phyloP scores from a whole-genome alignment of 2,329 filamentous ascomycete genomes.

The Colletotrichum simmondsii region DNA sequence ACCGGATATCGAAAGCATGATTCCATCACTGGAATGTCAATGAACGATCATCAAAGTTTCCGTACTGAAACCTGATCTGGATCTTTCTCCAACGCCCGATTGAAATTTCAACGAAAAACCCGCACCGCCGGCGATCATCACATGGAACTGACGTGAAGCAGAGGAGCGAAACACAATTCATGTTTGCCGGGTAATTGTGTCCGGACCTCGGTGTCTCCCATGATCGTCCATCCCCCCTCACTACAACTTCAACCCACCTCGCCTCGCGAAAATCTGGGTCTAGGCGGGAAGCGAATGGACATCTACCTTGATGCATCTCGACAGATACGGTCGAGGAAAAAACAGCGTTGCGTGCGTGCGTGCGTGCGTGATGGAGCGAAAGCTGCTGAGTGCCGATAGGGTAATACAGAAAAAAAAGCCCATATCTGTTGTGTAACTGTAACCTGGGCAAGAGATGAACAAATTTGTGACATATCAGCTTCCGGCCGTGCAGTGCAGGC shows the following conservation, averaged over 20 bases:
- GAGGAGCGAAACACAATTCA: not conserved
- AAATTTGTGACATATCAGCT: conserved; percentile 19
- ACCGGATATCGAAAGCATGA: not conserved
- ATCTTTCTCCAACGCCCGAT: not conserved
- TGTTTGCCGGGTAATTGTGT: not conserved
- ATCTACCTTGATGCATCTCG: conserved; percentile 10
- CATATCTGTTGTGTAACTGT: conserved; percentile 1
- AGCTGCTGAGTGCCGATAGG: conserved; percentile 22
- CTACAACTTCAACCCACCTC: not conserved
- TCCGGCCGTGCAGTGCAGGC: not conserved
- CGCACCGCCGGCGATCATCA: not conserved
- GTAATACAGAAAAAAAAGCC: not conserved
- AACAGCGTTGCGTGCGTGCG: not conserved
- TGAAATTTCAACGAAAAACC: not conserved
- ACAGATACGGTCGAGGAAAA: not conserved
- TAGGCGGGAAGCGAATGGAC: not conserved
- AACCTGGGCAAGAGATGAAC: not conserved
- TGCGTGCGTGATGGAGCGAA: not conserved
- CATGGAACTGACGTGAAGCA: not conserved
- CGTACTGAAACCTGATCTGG: not conserved
- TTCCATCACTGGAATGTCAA: not conserved
- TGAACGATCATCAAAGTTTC: not conserved
- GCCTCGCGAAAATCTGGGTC: not conserved
- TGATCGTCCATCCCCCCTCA: not conserved
- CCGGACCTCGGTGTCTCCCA: not conserved